Evolutionary conservation across 345 rosid genomes (phyloP), one percentile per base, ranked within the genome.

Genomic region (Erucastrum elatum): DNA sequence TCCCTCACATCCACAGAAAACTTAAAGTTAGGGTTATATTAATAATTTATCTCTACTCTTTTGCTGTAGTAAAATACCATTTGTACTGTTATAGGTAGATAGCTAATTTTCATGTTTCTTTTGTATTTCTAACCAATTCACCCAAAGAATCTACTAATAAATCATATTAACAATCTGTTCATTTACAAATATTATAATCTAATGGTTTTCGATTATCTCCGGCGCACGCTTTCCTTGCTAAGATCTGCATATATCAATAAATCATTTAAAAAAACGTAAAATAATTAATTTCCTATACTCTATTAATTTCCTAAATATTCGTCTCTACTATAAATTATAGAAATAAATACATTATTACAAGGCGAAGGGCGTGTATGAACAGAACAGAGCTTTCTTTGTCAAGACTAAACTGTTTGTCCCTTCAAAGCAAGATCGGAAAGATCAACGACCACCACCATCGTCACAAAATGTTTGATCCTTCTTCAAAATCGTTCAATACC

Each of bases 381-480:
- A 13, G 15, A 59, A 72, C 68, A 77, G 65, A 60, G 15, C 51
- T 64, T 64, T 64, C 51, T 49, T 4, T 63, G 26, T 73, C 33
- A 72, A 72, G 77, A 58, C 10, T 10, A 26, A 25, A 13, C 9
- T 31, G 10, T 63, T 21, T 37, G 44, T 66, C 61, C 26, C 61
- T 65, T 56, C 35, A 15, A 59, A 72, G 53, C n/a, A 17, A 51
- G 56, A 51, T 51, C 56, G 17, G 7, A 49, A 72, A 26, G 60
- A 31, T 65, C 77, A 68, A 71, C 51, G 26, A 39, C 4, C 35
- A 72, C 16, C 5, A 72, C 11, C 5, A 68, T 59, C 60, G 4
- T 53, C 60, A 49, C 41, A 65, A 49, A 65, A 84, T 87, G 86
- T 69, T 83, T 41, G 86, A 81, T 77, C 85, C 78, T 15, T 76